These are phyloP conservation scores for Akebia trifoliata DNA, from an alignment of 164 flowering plant species.

Conservation along the genomic window DNA sequence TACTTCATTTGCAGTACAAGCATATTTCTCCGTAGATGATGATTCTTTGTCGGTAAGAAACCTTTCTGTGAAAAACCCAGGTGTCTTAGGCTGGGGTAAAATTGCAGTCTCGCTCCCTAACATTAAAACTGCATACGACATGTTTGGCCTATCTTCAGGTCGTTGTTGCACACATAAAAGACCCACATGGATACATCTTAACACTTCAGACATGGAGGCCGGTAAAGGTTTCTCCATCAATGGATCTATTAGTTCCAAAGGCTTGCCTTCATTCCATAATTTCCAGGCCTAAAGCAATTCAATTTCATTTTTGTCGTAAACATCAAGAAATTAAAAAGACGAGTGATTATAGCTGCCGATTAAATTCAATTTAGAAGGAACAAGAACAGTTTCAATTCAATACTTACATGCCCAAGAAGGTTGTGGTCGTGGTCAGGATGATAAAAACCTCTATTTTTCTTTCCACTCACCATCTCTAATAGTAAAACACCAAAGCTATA, in stretches of 20 bases:
- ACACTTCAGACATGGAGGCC: constrained; percentile 1
- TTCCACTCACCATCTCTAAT: constrained; percentile 14
- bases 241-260: constrained; percentile 15
- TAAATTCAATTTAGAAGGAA: background rate
- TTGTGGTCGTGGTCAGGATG: background rate
- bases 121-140: constrained; percentile 22
- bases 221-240: background rate
- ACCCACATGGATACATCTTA: constrained; percentile 25
- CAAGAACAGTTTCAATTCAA: too few relatives aligned
- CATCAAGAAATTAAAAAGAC: background rate
- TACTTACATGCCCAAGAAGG: constrained; percentile 14
- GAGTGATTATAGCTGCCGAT: background rate
- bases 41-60: background rate
- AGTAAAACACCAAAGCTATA: constrained; percentile 15
- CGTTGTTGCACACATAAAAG: constrained; percentile 26
- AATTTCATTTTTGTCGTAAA: background rate
- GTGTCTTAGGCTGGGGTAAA: constrained; percentile 17
- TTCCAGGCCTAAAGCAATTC: constrained; percentile 23
- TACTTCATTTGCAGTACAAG: constrained; percentile 1
- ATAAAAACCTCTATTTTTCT: constrained; percentile 3
- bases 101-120: constrained; percentile 13
- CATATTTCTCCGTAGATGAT: background rate
- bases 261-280: constrained; percentile 19
- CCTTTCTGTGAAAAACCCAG: constrained; percentile 12
- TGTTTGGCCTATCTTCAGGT: constrained; percentile 17